phyloP scores from a whole-genome alignment of 176 grass and related monocot species.

The Triticum dicoccoides region DNA sequence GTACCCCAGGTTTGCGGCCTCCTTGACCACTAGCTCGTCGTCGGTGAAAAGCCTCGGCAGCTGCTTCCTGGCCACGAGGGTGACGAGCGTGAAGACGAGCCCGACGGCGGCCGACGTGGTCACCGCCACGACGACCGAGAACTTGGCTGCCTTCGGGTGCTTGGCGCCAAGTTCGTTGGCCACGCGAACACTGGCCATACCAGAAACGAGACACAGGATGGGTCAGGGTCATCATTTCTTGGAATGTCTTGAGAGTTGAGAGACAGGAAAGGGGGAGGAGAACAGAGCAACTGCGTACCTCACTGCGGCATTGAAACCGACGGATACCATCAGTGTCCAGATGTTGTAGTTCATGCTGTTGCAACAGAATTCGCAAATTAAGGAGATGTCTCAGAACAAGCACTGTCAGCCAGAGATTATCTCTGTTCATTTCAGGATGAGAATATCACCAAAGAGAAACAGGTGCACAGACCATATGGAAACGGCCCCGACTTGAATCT shows the following conservation, averaged over 20 bases:
- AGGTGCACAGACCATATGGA: conserved; percentile 52
- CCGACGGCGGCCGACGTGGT: conserved; percentile 49
- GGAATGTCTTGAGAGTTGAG: not conserved
- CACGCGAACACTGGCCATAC: conserved; percentile 48
- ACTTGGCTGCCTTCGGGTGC: conserved; percentile 59
- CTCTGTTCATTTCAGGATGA: too few species aligned
- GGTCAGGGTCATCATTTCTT: not conserved
- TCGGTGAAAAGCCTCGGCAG: conserved; percentile 46
- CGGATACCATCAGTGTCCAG: conserved; percentile 67
- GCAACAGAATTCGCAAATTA: not conserved
- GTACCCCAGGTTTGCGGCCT: conserved; percentile 50
- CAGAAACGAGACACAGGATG: not conserved
- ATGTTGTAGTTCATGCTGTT: conserved; percentile 68
- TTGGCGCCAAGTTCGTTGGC: conserved; percentile 77
- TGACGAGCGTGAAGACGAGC: conserved; percentile 34
- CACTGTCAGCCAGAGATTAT: not conserved
- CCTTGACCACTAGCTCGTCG: conserved; percentile 31
- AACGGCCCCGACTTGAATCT: conserved; percentile 55
- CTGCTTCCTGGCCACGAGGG: conserved; percentile 45
- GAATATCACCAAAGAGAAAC: too few species aligned
- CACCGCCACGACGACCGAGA: conserved; percentile 50
- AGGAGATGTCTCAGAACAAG: not conserved
- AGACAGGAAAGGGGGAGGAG: not conserved
- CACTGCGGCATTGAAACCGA: conserved; percentile 68
- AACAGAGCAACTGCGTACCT: conserved; percentile 30